Conservation (phyloP, 805 yeast genomes). For the Pichia occidentalis region DNA sequence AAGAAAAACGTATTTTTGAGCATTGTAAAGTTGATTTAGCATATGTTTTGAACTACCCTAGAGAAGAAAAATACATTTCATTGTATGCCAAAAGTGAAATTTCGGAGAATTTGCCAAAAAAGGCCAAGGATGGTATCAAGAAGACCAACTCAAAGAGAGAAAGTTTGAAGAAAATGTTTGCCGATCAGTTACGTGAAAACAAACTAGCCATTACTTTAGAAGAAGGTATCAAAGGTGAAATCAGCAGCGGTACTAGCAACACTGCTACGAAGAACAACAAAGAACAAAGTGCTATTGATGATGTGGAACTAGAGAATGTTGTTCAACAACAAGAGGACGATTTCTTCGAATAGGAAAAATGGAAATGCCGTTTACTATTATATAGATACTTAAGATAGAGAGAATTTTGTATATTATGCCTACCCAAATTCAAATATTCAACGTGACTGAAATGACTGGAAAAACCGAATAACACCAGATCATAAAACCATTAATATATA, state of each 20-base stretch:
- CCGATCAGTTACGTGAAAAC: conserved; percentile 44
- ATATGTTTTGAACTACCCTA: conserved; percentile 73
- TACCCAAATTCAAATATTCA: too few species aligned
- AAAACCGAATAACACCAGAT: too few species aligned
- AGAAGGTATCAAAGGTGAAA: conserved; percentile 36
- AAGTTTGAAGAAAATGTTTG: conserved; percentile 47
- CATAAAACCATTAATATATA: conserved; percentile 15
- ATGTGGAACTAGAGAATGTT: too few species aligned
- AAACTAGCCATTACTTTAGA: conserved; percentile 47
- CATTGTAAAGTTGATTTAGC: conserved; percentile 65
- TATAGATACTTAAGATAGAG: too few species aligned
- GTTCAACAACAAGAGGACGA: too few species aligned
- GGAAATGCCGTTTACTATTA: too few species aligned
- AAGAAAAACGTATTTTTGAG: conserved; percentile 41
- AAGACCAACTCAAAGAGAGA: conserved; percentile 38
- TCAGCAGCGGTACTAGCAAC: conserved; percentile 14
- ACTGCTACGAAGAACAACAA: conserved; percentile 7
- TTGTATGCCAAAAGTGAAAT: conserved; percentile 49
- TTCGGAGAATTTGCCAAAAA: conserved; percentile 27
- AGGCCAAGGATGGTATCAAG: conserved; percentile 38
- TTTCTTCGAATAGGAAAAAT: too few species aligned
- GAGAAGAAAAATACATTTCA: conserved; percentile 70
- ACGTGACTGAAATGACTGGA: too few species aligned
- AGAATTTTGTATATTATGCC: too few species aligned
- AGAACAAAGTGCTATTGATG: conserved; percentile 15